These are phyloP conservation scores for Thielaviopsis punctulata DNA, from an alignment of 2,329 filamentous ascomycete species.

Conservation along the genomic window DNA sequence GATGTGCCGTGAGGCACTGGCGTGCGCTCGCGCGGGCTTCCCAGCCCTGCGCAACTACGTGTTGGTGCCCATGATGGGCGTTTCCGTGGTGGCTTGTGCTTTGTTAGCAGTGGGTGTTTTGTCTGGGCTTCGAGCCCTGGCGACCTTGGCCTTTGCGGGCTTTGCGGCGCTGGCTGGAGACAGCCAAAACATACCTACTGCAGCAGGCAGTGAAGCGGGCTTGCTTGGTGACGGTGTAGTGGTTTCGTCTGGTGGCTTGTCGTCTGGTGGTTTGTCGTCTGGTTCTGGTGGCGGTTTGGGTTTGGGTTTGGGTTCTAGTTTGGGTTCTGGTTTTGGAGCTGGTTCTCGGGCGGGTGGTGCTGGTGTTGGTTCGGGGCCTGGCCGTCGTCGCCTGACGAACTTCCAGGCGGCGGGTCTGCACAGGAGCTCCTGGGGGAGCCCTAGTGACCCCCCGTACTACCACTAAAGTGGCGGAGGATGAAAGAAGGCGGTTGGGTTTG, in stretches of 20 bases:
- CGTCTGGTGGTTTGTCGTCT: neutral
- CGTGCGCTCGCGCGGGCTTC: no score
- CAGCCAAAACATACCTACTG: neutral
- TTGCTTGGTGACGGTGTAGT: neutral
- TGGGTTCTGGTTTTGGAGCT: no score
- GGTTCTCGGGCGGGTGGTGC: no score
- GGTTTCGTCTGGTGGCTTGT: neutral
- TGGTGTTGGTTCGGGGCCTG: neutral
- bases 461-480: no score
- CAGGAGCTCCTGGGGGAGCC: no score
- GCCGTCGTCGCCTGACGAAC: no score
- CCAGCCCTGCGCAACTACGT: neutral
- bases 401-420: no score
- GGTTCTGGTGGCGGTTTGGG: neutral
- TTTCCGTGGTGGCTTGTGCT: slow-evolving; percentile 7
- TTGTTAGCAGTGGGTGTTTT: neutral
- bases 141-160: neutral
- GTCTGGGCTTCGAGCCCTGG: neutral
- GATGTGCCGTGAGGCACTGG: no score
- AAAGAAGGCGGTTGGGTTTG: no score
- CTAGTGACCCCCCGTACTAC: no score
- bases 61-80: neutral
- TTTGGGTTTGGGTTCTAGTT: neutral
- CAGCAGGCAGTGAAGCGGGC: neutral
- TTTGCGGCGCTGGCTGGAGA: neutral